Conservation (phyloP, 192 early-diverging fungal species). For the Podila epigama region DNA sequence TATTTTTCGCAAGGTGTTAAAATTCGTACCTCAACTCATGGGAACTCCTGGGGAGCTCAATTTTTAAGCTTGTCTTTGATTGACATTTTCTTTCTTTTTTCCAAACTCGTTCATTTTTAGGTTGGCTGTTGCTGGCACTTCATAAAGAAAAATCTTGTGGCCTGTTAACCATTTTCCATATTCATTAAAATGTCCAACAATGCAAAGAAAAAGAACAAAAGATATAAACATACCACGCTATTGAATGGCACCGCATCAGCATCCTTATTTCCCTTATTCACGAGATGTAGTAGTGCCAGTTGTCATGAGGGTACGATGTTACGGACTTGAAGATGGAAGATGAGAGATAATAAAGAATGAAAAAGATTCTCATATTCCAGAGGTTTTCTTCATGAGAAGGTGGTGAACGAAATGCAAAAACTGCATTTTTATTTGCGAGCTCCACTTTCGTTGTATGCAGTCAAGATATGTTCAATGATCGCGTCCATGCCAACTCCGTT, state of each 20-base stretch:
- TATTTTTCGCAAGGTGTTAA: too few species aligned
- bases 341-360: too few species aligned
- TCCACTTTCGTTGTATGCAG: slow-evolving; percentile 61
- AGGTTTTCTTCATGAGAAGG: too few species aligned
- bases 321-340: too few species aligned
- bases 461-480: slow-evolving; percentile 80
- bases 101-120: slow-evolving; percentile 3
- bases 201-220: neutral
- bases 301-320: too few species aligned
- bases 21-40: too few species aligned
- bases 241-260: too few species aligned
- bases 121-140: slow-evolving; percentile 46
- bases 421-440: slow-evolving; percentile 30
- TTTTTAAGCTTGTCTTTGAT: neutral
- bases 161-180: neutral
- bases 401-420: neutral
- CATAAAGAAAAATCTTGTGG: slow-evolving; percentile 20
- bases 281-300: too few species aligned
- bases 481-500: slow-evolving; percentile 85
- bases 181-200: neutral
- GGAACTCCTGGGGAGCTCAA: too few species aligned
- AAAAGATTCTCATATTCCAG: too few species aligned
- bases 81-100: neutral
- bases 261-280: too few species aligned
- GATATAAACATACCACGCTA: neutral